These are phyloP conservation scores for Eucalyptus victrix DNA, from an alignment of 345 rosid species.

Conservation along the genomic window DNA sequence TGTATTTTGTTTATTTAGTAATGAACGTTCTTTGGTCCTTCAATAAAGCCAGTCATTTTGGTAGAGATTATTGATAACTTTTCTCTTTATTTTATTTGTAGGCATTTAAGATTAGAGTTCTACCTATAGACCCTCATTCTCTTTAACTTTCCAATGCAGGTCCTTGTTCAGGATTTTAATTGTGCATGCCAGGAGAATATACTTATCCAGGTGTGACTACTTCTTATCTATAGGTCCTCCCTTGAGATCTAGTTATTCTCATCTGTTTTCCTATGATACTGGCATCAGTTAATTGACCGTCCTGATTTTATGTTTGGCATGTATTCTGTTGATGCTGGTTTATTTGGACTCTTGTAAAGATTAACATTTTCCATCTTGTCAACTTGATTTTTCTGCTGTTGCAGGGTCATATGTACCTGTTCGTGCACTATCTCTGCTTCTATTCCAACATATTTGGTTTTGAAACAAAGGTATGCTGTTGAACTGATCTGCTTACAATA, in stretches of 20 bases:
- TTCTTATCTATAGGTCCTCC: background rate
- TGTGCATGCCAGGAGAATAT: constrained; percentile 96
- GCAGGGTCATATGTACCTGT: constrained; percentile 98
- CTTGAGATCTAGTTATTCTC: background rate
- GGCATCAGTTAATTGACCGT: background rate
- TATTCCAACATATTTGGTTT: constrained; percentile 98
- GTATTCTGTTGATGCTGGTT: background rate
- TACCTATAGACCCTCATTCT: background rate
- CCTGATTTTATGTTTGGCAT: background rate
- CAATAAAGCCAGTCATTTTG: background rate
- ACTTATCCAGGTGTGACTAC: constrained; percentile 64
- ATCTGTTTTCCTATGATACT: background rate
- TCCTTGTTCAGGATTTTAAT: constrained; percentile 85
- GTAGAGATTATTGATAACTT: background rate
- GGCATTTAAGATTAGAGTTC: background rate
- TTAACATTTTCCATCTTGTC: background rate
- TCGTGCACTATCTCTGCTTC: constrained; percentile 69
- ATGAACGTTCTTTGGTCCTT: background rate
- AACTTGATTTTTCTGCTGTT: background rate
- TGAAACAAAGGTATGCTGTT: constrained; percentile 81
- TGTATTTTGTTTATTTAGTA: background rate
- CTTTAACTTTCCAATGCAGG: constrained; percentile 15
- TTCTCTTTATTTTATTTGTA: background rate
- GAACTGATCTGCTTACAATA: background rate
- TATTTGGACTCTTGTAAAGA: background rate